Percentiles rank a stretch among this genome's conserved stretches.
These are phyloP conservation scores for Nakazawaea molendinolei DNA, from an alignment of 805 yeast species.

Conservation along the genomic window DNA sequence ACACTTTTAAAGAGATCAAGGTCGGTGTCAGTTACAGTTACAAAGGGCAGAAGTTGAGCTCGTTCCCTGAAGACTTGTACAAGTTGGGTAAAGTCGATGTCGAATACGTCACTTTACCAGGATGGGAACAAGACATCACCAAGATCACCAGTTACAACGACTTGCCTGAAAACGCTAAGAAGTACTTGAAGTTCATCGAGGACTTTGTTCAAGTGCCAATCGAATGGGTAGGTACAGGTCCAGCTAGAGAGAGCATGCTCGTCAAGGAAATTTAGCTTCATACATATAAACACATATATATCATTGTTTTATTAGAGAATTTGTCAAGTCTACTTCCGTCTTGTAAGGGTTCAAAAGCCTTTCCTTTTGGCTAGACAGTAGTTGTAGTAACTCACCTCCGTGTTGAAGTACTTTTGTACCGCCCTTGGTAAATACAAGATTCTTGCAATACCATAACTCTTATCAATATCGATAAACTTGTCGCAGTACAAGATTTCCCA, in stretches of 20 bases:
- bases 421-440: constrained; percentile 42
- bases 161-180: constrained; percentile 82
- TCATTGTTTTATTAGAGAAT: neutral
- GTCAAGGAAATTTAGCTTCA: constrained; percentile 33
- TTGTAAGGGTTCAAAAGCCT: no score
- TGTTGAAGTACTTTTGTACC: constrained; percentile 22
- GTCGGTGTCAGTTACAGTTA: constrained; percentile 80
- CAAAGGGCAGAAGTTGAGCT: constrained; percentile 65
- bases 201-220: constrained; percentile 77
- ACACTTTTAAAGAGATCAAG: constrained; percentile 79
- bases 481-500: constrained; percentile 48
- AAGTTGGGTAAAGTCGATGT: constrained; percentile 86
- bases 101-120: constrained; percentile 84
- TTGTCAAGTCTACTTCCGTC: no score
- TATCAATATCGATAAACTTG: constrained; percentile 44
- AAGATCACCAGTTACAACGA: constrained; percentile 61
- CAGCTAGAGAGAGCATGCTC: constrained; percentile 91
- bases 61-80: constrained; percentile 90
- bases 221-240: constrained; percentile 98
- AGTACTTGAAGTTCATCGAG: constrained; percentile 80
- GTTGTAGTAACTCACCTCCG: constrained; percentile 37
- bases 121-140: constrained; percentile 88
- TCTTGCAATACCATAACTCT: constrained; percentile 49
- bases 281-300: constrained; percentile 2
- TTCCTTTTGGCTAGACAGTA: constrained; percentile 39